Conservation (phyloP, 768 basidiomycete genomes). For the Collybia mongolica region DNA sequence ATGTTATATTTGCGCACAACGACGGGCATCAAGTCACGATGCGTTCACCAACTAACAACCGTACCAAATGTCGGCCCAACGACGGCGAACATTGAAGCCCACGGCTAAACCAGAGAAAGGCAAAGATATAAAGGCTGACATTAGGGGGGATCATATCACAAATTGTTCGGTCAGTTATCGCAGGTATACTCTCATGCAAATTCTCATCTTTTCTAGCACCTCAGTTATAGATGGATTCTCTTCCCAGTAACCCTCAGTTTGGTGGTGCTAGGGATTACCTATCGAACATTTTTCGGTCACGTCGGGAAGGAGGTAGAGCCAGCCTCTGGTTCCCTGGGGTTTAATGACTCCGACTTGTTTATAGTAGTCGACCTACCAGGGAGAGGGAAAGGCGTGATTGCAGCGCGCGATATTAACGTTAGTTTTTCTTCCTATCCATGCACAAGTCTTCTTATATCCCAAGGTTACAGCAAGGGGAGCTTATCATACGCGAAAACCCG, state of each 20-base stretch:
- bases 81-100: neutral
- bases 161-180: neutral
- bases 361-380: conserved; percentile 49
- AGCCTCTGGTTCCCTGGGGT: neutral
- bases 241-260: neutral
- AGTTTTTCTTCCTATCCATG: conserved; percentile 1
- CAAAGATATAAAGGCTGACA: neutral
- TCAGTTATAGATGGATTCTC: neutral
- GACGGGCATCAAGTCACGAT: no score
- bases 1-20: no score
- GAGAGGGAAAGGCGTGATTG: conserved; percentile 55
- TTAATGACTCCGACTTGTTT: conserved; percentile 19
- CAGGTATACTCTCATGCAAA: neutral
- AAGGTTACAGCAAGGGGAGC: conserved; percentile 48
- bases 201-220: neutral
- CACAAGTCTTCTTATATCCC: neutral
- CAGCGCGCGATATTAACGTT: conserved; percentile 50
- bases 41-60: no score
- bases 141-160: neutral
- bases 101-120: neutral
- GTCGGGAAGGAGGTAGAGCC: no score
- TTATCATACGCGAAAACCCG: conserved; percentile 53
- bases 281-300: no score
- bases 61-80: neutral
- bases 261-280: neutral